Base-by-base conservation (phyloP, 2,329 filamentous ascomycete genomes). In the Diaporthe sp. region DNA sequence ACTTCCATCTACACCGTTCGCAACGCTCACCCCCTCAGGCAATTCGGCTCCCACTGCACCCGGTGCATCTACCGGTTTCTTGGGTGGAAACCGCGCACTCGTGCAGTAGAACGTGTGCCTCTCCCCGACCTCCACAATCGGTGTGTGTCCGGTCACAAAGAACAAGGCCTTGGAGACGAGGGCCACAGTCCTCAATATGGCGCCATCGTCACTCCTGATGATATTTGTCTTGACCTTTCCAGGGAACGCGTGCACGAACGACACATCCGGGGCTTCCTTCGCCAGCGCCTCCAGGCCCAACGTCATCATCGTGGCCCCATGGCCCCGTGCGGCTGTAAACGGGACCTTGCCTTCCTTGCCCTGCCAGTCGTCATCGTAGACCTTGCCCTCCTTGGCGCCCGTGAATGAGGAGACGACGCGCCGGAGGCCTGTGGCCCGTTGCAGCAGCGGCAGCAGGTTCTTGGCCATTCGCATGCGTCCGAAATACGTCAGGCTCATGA, bases 361-460 rank as follows among this genome's bases (percentile, higher is more conserved):
- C 61, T 87, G 85, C 34, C 88, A 84, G 76, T 91, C 87, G 53
- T 86, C 80, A 0, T 84, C 75, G 75, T 85, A 82, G n/a, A 92
- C 81, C 3, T 82, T 75, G 5, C 87, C 87, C 82, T 92, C 90
- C 20, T 85, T 84, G n/a, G 88, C 87, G 6, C 84, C 89, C 0
- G 86, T 87, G 0, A 90, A 82, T n/a, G 92, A 86, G n/a, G 83
- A 87, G 34, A 92, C 85, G 12, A 91, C 88, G 12, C 90, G 88
- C 0, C 88, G 85, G 34, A 91, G 84, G 7, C 82, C 77, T 0
- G 84, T 78, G 0, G 90, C 86, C n/a, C 79, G 80, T 15, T 84
- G 83, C 2, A 93, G 84, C 0, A 88, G 85, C 0, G 91, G 91
- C 12, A 92, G 87, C 0, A 93, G 86, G 72, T 91, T 90, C 60